Evolutionary conservation across 371 early-diverging fungal species (phyloP), one percentile per base, ranked within the genome.

Genomic region (Cladochytrium tenue): DNA sequence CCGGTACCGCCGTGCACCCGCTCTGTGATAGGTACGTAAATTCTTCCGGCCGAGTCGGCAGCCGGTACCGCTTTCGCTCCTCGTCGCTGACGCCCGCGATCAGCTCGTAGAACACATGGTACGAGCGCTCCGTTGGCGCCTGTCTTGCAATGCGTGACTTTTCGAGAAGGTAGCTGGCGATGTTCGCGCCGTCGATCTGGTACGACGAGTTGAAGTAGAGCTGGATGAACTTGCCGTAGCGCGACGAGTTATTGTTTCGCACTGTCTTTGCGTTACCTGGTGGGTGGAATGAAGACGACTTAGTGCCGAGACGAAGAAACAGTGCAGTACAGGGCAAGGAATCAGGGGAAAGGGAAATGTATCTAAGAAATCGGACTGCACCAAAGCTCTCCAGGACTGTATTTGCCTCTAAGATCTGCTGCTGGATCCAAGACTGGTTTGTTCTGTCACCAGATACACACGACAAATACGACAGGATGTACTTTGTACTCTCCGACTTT

Each of bases 361-460:
- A 32, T 36, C 3, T 25, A 15, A 27, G 23, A 51, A 50, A 23
- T 20, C 20, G 27, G 25, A 23, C 63, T 69, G 30, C 50, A 76
- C 90, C 90, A 79, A 90, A 90, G 57, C 82, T 79, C 63, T 90
- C 90, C 28, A 88, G 68, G 17, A 90, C 78, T 2, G 87, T 86
- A 69, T 90, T 88, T 30, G 88, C 78, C 60, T 81, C 81, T 60
- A 83, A 56, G 60, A 83, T 78, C 59, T 81, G 80, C 60, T 80
- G 79, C 62, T 83, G 81, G 34, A 83, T 75, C 83, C 83, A 83
- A 1, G 79, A 76, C 34, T 77, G 75, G 27, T 69, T 62, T 4
- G 57, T 53, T 50, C 58, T 55, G 23, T 69, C 59, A 1, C 71
- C 70, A 2, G 78, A 79, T n/a, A 75, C 77, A 3, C 72, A 67